Evolutionary conservation across 768 basidiomycete species (phyloP).

Genomic region (Macrolepiota albuminosa): DNA sequence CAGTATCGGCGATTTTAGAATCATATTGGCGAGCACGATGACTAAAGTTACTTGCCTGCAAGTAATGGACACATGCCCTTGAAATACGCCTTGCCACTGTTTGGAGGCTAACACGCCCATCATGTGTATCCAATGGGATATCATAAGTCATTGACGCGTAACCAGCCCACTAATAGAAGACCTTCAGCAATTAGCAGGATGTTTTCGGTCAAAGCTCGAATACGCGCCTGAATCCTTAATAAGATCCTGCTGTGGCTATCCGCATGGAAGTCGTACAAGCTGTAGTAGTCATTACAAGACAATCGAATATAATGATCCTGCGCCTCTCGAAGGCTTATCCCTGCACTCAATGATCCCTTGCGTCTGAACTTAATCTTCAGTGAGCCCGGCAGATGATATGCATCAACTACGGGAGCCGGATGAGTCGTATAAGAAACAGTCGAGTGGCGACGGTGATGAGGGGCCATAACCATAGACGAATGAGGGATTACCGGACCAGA

Average conservation of each 20-base stretch:
- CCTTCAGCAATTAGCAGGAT: not conserved
- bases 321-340: conserved; percentile 65
- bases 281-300: conserved; percentile 59
- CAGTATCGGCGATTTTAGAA: not conserved
- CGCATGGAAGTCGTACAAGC: conserved; percentile 60
- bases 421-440: conserved; percentile 42
- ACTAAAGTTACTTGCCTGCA: conserved; percentile 45
- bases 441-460: conserved; percentile 45
- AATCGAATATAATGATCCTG: conserved; percentile 53
- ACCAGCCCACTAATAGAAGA: conserved; percentile 54
- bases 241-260: conserved; percentile 55
- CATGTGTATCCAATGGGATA: conserved; percentile 65
- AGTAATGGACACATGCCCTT: conserved; percentile 69
- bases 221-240: conserved; percentile 56
- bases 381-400: conserved; percentile 45
- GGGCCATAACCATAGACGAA: conserved; percentile 23
- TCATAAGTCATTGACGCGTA: conserved; percentile 70
- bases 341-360: conserved; percentile 60
- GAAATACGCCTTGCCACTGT: conserved; percentile 66
- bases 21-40: not conserved
- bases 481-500: conserved; percentile 29
- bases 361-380: conserved; percentile 68
- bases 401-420: conserved; percentile 31
- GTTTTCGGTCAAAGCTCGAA: not conserved
- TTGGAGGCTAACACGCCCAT: conserved; percentile 59